Conservation (phyloP, 106 monocot species). For the Dendrobium chrysotoxum region DNA sequence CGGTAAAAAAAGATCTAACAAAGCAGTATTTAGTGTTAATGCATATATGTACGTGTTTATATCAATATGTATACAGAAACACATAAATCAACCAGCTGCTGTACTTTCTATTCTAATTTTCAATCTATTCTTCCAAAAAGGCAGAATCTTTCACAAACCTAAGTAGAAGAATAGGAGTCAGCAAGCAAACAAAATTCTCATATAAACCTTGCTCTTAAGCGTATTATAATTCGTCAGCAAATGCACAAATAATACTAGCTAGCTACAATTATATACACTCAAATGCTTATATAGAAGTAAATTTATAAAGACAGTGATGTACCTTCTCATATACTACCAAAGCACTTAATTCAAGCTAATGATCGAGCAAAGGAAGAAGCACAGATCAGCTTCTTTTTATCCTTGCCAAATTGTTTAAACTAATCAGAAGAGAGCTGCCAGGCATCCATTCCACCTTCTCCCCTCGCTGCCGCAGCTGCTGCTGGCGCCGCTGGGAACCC, state of each 20-base stretch:
- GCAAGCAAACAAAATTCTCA: background rate
- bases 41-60: too few relatives aligned
- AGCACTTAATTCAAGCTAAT: background rate
- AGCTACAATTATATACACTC: background rate
- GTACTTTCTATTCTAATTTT: too few relatives aligned
- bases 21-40: too few relatives aligned
- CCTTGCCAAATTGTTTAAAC: background rate
- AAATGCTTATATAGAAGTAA: background rate
- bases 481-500: background rate
- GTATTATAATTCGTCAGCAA: too few relatives aligned
- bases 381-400: background rate
- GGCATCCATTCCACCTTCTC: background rate
- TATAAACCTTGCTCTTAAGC: background rate
- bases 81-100: too few relatives aligned
- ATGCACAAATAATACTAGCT: too few relatives aligned
- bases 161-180: background rate
- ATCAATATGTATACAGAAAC: too few relatives aligned
- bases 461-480: background rate
- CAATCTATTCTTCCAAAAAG: background rate
- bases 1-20: too few relatives aligned
- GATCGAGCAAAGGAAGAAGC: background rate
- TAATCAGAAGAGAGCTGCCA: constrained; percentile 10
- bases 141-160: background rate
- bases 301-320: background rate
- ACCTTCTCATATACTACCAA: constrained; percentile 4